Evolutionary conservation across 2,329 filamentous ascomycete species (phyloP), one percentile per base, ranked within the genome.

Genomic region (Blastomyces gilchristii): DNA sequence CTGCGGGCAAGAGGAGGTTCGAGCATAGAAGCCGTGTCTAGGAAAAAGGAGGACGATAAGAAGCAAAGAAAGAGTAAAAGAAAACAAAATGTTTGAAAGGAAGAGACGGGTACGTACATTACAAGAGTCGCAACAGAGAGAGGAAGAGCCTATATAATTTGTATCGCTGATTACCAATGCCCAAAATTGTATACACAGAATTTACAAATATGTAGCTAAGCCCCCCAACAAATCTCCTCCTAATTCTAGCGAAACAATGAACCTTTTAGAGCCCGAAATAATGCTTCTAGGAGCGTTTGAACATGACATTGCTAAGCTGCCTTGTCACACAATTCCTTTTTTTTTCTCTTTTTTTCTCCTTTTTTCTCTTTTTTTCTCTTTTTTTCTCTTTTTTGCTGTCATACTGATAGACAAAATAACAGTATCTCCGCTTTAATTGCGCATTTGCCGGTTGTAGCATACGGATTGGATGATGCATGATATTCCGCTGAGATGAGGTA

Each of bases 381-480:
- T 5, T 31, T 2, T 5, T 31, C n/a, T 22, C n/a, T 22, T 22
- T 22, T 22, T 22, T 22, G n/a, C n/a, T 22, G n/a, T 22, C n/a
- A 22, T 22, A 22, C n/a, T 22, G n/a, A 22, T 22, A 22, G n/a
- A 22, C n/a, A 22, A 22, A 22, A 22, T 22, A 22, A 22, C n/a
- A 22, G n/a, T 22, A 22, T 22, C n/a, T 22, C n/a, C 62, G 62
- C 34, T 63, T 65, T 60, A 62, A 62, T 62, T 60, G 62, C 37
- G 50, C 43, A 41, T 64, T 54, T 60, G 25, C 64, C 14, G 67
- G 68, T 37, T 22, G 47, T 71, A 52, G 68, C 67, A 43, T 70
- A 69, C 53, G 69, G 66, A 1, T 58, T 70, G 57, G 66, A 70
- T 47, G 62, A 66, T 67, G 70, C 52, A 54, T 54, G 31, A 37